Percentiles rank a stretch among this genome's conserved stretches.
Conservation (phyloP, 2,329 filamentous ascomycete species). For the Cryphonectria naterciae region DNA sequence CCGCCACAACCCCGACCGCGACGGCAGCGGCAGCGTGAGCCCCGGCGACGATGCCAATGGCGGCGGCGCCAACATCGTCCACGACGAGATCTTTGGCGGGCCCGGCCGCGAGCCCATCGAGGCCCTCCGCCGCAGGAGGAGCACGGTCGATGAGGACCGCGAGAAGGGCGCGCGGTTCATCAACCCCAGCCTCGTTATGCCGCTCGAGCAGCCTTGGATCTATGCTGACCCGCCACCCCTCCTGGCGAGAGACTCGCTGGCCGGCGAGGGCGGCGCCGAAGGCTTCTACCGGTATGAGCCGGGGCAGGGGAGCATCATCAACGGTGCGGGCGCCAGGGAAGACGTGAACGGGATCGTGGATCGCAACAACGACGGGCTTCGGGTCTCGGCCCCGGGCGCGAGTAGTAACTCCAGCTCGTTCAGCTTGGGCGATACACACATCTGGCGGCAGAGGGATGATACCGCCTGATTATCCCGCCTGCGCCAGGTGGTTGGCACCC, state of each 20-base stretch:
- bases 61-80: constrained; percentile 31
- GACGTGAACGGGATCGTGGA: constrained; percentile 2
- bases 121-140: constrained; percentile 54
- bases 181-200: constrained; percentile 73
- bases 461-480: background rate
- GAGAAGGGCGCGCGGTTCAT: constrained; percentile 73
- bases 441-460: constrained; percentile 46
- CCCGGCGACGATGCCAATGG: constrained; percentile 41
- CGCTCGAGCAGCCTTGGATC: constrained; percentile 75
- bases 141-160: constrained; percentile 72
- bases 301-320: constrained; percentile 22
- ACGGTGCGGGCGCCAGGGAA: background rate
- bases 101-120: constrained; percentile 39
- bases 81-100: constrained; percentile 44
- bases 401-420: constrained; percentile 49
- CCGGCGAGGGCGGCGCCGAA: constrained; percentile 12
- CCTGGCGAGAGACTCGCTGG: constrained; percentile 28
- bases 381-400: constrained; percentile 31
- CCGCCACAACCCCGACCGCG: constrained; percentile 56
- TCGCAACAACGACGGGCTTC: background rate
- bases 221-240: constrained; percentile 58
- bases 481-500: background rate
- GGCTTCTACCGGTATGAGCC: constrained; percentile 24
- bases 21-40: constrained; percentile 50
- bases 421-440: constrained; percentile 55